Evolutionary conservation across 768 basidiomycete species (phyloP).

Genomic region (Sistotremastrum suecicum): DNA sequence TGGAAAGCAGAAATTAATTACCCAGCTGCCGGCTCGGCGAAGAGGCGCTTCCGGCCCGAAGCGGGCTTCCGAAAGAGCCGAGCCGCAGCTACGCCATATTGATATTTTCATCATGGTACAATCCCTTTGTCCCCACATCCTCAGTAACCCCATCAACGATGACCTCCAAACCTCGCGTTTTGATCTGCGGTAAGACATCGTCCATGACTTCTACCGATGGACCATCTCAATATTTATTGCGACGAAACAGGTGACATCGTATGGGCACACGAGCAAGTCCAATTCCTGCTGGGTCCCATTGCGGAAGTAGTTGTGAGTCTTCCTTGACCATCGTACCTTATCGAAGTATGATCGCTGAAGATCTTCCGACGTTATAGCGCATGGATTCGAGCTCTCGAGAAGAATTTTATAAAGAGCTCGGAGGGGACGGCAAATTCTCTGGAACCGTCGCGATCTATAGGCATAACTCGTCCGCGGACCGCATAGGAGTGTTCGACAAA

Average conservation of each 20-base stretch:
- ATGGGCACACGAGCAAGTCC: conserved; percentile 70
- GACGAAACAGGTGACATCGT: conserved; percentile 42
- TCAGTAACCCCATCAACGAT: conserved; percentile 4
- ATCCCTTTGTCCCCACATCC: not conserved
- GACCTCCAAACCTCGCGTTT: conserved; percentile 13
- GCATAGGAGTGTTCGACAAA: conserved; percentile 68
- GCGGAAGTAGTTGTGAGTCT: conserved; percentile 64
- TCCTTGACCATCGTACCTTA: not conserved
- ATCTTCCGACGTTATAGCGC: conserved; percentile 16
- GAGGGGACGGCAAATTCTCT: conserved; percentile 57
- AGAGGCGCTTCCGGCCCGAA: no score
- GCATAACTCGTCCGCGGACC: conserved; percentile 48
- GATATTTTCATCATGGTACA: not conserved
- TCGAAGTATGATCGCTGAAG: not conserved
- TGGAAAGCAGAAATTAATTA: not conserved
- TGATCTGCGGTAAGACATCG: conserved; percentile 20
- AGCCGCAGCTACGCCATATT: no score
- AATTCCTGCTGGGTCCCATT: conserved; percentile 46
- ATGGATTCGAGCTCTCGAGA: conserved; percentile 48
- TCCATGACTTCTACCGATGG: not conserved
- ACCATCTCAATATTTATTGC: not conserved
- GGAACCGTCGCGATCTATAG: conserved; percentile 67
- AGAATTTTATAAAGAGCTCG: conserved; percentile 53
- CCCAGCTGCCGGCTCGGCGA: no score
- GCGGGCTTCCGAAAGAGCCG: no score